Evolutionary conservation across 495 filamentous ascomycete species (phyloP).

Genomic region (Neurospora sp.): DNA sequence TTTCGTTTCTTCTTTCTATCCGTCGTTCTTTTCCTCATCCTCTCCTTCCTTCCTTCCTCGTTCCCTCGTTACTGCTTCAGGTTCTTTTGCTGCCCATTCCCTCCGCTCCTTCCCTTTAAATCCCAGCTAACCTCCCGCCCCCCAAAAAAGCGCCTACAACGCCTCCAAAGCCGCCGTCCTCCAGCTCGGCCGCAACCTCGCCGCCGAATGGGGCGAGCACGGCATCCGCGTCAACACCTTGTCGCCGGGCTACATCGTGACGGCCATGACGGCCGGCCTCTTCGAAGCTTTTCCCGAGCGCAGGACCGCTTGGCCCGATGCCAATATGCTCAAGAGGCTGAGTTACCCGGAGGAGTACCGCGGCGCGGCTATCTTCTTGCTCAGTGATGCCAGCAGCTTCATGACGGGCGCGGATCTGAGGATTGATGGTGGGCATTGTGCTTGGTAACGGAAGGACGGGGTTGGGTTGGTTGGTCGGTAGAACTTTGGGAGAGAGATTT

Average conservation of each 20-base stretch:
- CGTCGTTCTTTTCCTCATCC: too few relatives aligned
- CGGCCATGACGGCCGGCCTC: slow-evolving; percentile 76
- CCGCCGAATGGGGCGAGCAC: slow-evolving; percentile 73
- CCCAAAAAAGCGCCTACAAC: slow-evolving; percentile 61
- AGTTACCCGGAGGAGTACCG: slow-evolving; percentile 74
- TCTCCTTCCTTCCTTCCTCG: not conserved
- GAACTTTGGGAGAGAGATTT: too few relatives aligned
- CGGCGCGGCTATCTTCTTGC: slow-evolving; percentile 71
- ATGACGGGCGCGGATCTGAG: slow-evolving; percentile 76
- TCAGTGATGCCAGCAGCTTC: slow-evolving; percentile 78
- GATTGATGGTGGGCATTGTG: slow-evolving; percentile 73
- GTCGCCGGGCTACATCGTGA: slow-evolving; percentile 90
- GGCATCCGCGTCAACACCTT: slow-evolving; percentile 93
- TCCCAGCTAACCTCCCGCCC: not conserved
- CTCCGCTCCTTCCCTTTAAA: too few relatives aligned
- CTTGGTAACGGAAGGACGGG: slow-evolving; percentile 38
- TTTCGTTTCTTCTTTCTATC: not conserved
- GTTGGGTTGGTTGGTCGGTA: too few relatives aligned
- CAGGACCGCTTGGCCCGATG: slow-evolving; percentile 64
- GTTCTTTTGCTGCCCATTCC: too few relatives aligned
- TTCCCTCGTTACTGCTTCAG: not conserved
- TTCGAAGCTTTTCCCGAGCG: slow-evolving; percentile 71
- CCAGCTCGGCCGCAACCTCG: slow-evolving; percentile 79
- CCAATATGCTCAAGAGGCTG: slow-evolving; percentile 82
- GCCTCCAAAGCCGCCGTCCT: slow-evolving; percentile 81